Evolutionary conservation across 1,139 yeast genomes (phyloP), one percentile per base, ranked within the genome.

Genomic region (Suhomyces maxii): DNA sequence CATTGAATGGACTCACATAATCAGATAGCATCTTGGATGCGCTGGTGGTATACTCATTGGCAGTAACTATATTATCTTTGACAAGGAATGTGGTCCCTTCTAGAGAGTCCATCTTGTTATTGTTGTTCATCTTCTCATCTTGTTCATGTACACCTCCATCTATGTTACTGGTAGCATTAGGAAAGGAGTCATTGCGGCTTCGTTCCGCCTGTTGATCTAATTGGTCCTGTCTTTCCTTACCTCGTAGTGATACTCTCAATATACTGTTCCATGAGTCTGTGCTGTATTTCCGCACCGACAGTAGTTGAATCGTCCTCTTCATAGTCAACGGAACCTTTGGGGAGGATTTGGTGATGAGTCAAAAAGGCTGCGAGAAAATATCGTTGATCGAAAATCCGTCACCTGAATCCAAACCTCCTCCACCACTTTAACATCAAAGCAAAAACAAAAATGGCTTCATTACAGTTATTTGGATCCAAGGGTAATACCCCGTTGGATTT

Each of bases 61-160:
- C 69, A 0, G 96, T 85, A 38, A 81, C 80, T 44, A 90, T 84
- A 61, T 89, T 90, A 63, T 91, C 98, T 59, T 93, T 93, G 28
- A 84, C 53, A 2, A 47, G 40, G 38, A 48, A 53, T 1, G 44
- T 41, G 6, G 49, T 32, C n/a, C 43, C 44, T 7, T 33, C 14
- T 23, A 41, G 4, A 28, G 31, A 42, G 6, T 18, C 23, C 23
- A 18, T 4, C 11, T 18, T 18, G 23, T 18, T 18, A 18, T 18
- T 18, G 23, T 18, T 18, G 6, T 18, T 18, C 23, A 18, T 4
- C 23, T 4, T 18, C 3, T 18, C 23, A 4, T 18, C 23, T 18
- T 18, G 23, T 18, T 18, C 23, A 18, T 18, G 23, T 18, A 18
- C 23, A 18, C 23, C 23, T 6, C 23, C 23, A 18, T 18, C 6